phyloP scores from a whole-genome alignment of 2,329 filamentous ascomycete species.

The Colletotrichum destructivum region DNA sequence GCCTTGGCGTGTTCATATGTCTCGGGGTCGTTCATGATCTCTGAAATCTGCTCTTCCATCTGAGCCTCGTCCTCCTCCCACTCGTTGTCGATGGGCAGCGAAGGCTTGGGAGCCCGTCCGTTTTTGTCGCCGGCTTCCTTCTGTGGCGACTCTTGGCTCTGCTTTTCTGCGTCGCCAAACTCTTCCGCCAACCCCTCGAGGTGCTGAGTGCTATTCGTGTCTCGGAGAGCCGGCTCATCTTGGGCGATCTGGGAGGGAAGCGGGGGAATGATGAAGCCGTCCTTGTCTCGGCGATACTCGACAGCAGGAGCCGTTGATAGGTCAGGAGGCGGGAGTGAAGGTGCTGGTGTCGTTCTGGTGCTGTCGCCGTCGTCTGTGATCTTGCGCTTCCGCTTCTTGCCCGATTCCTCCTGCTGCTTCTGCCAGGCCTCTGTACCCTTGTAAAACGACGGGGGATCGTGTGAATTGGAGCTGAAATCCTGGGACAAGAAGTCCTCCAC shows the following conservation, averaged over 20 bases:
- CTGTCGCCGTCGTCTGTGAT: conserved; percentile 52
- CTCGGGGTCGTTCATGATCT: conserved; percentile 76
- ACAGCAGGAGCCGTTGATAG: conserved; percentile 46
- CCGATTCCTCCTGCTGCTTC: conserved; percentile 65
- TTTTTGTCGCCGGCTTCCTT: conserved; percentile 8
- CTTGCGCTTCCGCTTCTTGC: conserved; percentile 63
- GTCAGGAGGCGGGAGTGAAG: conserved; percentile 43
- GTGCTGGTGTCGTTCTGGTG: conserved; percentile 39
- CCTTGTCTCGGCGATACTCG: conserved; percentile 42
- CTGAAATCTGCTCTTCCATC: conserved; percentile 79
- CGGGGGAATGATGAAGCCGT: conserved; percentile 43
- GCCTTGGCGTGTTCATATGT: conserved; percentile 70
- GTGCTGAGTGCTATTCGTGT: conserved; percentile 33
- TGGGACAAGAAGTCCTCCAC: conserved; percentile 87
- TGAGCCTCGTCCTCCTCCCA: conserved; percentile 75
- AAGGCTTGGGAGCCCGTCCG: conserved; percentile 52
- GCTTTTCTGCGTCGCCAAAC: conserved; percentile 35
- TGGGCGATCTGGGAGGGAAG: conserved; percentile 38
- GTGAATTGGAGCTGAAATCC: conserved; percentile 70
- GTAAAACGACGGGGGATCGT: conserved; percentile 89
- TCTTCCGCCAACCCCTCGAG: conserved; percentile 39
- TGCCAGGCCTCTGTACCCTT: conserved; percentile 74
- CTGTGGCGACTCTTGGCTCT: conserved; percentile 16
- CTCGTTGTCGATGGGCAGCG: conserved; percentile 72
- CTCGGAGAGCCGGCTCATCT: conserved; percentile 36